A percentile compares a stretch with the other conserved stretches of the same genome.
Conservation (phyloP, 176 grass and related monocot species). For the Bolboschoenus planiculmis region DNA sequence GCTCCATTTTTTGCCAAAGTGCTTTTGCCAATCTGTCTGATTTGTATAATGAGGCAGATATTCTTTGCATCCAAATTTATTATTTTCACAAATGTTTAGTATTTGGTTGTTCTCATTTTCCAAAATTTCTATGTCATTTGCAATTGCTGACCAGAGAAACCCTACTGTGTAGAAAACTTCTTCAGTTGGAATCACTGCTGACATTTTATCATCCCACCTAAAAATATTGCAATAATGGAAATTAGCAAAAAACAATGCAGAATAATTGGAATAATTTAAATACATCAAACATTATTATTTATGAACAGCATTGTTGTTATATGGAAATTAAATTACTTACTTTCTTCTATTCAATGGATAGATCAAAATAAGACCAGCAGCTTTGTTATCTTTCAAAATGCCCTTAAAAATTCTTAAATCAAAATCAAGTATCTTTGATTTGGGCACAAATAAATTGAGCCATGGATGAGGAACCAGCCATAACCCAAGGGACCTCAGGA, state of each 20-base stretch:
- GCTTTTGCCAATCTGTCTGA: conserved; percentile 18
- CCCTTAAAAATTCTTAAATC: conserved; percentile 38
- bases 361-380: conserved; percentile 37
- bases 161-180: conserved; percentile 41
- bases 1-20: conserved; percentile 40
- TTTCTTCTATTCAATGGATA: conserved; percentile 43
- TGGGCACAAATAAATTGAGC: conserved; percentile 59
- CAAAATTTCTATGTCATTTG: conserved; percentile 13
- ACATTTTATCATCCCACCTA: conserved; percentile 44
- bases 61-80: conserved; percentile 26
- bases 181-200: conserved; percentile 3
- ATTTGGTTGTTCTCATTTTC: conserved; percentile 28
- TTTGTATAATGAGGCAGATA: conserved; percentile 36
- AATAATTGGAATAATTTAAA: neutral
- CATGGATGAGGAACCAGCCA: conserved; percentile 60
- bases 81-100: conserved; percentile 18
- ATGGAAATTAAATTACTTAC: neutral
- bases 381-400: conserved; percentile 26
- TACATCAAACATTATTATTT: neutral
- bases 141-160: conserved; percentile 30
- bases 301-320: neutral
- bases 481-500: conserved; percentile 18
- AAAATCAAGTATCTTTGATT: conserved; percentile 40
- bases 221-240: neutral
- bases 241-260: neutral